Evolutionary conservation across 2,329 filamentous ascomycete genomes (phyloP).

Genomic region (Tolypocladium tundrense): DNA sequence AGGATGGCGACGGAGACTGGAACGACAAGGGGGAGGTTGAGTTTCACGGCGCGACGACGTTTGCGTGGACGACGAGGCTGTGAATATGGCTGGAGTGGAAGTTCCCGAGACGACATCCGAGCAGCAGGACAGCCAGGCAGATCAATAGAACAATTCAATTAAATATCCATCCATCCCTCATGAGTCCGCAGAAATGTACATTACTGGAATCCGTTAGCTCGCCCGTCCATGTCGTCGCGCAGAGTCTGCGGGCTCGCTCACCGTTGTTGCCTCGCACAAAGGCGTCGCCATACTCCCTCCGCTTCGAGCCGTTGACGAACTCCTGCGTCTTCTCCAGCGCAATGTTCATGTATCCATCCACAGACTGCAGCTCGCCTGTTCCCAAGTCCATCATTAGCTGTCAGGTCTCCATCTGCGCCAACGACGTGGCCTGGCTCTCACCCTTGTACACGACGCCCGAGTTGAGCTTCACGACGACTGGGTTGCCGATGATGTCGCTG

Average conservation of each 20-base stretch:
- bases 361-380: constrained; percentile 84
- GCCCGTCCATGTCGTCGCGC: neutral
- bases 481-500: constrained; percentile 85
- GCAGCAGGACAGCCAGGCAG: neutral
- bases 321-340: constrained; percentile 93
- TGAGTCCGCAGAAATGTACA: constrained; percentile 60
- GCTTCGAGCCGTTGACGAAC: constrained; percentile 74
- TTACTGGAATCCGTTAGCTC: constrained; percentile 34
- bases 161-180: constrained; percentile 10
- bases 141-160: neutral
- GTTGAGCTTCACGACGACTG: constrained; percentile 95
- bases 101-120: too few species aligned
- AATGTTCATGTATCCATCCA: constrained; percentile 99
- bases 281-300: constrained; percentile 81
- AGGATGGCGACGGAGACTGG: constrained; percentile 39
- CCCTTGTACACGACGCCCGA: constrained; percentile 98
- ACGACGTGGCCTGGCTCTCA: constrained; percentile 22
- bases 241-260: constrained; percentile 26
- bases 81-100: constrained; percentile 10
- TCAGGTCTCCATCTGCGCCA: neutral
- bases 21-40: constrained; percentile 54
- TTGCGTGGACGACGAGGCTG: constrained; percentile 48
- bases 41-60: constrained; percentile 53
- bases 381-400: neutral
- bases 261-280: constrained; percentile 96